Percentiles rank a stretch among this genome's conserved stretches.
These are phyloP conservation scores for Calonectria pteridis DNA, from an alignment of 2,329 filamentous ascomycete species.

Conservation along the genomic window DNA sequence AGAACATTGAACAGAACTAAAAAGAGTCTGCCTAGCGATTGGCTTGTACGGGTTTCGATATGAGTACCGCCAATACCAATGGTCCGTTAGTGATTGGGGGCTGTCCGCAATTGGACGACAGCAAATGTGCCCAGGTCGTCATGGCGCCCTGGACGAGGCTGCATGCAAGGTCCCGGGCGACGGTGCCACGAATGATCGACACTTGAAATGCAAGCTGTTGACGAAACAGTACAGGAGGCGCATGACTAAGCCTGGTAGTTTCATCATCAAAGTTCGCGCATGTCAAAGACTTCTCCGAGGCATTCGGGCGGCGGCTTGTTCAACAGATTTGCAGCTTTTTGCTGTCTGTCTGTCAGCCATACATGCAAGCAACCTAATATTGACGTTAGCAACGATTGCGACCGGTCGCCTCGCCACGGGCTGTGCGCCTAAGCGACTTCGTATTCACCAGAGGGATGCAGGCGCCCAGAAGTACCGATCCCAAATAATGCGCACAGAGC, in stretches of 20 bases:
- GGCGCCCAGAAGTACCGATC: neutral
- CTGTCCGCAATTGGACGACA: conserved; percentile 31
- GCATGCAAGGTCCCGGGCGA: conserved; percentile 44
- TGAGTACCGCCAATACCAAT: neutral
- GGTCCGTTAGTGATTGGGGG: neutral
- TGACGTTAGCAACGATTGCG: neutral
- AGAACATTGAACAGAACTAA: neutral
- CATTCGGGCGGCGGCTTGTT: neutral
- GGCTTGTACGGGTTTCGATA: neutral
- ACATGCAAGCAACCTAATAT: neutral
- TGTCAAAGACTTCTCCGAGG: neutral
- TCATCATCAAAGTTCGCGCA: neutral
- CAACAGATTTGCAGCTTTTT: neutral
- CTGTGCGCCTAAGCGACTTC: conserved; percentile 12
- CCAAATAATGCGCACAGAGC: neutral
- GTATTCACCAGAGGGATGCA: neutral
- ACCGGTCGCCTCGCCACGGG: neutral
- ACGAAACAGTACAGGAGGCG: conserved; percentile 20
- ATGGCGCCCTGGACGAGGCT: conserved; percentile 27
- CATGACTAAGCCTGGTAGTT: conserved; percentile 17
- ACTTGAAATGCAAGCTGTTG: conserved; percentile 21
- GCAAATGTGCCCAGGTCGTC: conserved; percentile 7
- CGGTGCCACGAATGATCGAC: conserved; percentile 38
- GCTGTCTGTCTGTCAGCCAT: too few relatives aligned
- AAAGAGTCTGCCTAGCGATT: neutral